Base-by-base conservation (phyloP, 306 rosid genomes). In the Myrica gale region DNA sequence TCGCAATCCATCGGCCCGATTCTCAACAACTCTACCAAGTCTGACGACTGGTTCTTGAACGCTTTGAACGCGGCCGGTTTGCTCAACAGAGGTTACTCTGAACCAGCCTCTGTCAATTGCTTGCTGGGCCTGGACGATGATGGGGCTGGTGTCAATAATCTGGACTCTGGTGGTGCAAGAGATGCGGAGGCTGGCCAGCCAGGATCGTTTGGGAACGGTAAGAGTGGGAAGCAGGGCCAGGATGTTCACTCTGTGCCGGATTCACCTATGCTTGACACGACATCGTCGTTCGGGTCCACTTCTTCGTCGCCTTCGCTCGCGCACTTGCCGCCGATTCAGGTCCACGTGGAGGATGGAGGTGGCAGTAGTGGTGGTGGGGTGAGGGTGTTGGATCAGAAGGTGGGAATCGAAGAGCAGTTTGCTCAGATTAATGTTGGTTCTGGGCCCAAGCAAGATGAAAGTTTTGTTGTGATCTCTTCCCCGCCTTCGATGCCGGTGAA, bases 241-340 rank as follows among this genome's bases (percentile, higher is more conserved):
- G 99, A 95, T 78, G 88, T 92, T 77, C 98, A 92, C n/a, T 95
- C 99, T 10, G 93, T 95, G 4, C 97, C 97, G 12, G 99, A 95
- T 83, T 92, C 99, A 17, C 97, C 97, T 68, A 92, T 95, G 99
- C 74, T 95, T 7, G 97, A 92, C 44, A 95, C 90, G 6, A 60
- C 97, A 1, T 95, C 99, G 19, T 92, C 97, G 9, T 95, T 95
- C 45, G 97, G 99, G 61, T 92, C 97, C 1, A 90, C 99, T 7
- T 90, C 97, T 0, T 95, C 99, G 23, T 90, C 96, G 26, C 99
- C 97, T 7, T 89, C 92, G 77, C 74, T 92, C 17, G 96, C 92
- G 5, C 89, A 89, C 80, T 89, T 92, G 89, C 96, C 97, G 6
- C 97, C 97, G 81, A 95, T 95, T 80, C 85, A 96, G 80, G 96